Conservation (phyloP, 169 alveolate species). For the Eimeria maxima region DNA sequence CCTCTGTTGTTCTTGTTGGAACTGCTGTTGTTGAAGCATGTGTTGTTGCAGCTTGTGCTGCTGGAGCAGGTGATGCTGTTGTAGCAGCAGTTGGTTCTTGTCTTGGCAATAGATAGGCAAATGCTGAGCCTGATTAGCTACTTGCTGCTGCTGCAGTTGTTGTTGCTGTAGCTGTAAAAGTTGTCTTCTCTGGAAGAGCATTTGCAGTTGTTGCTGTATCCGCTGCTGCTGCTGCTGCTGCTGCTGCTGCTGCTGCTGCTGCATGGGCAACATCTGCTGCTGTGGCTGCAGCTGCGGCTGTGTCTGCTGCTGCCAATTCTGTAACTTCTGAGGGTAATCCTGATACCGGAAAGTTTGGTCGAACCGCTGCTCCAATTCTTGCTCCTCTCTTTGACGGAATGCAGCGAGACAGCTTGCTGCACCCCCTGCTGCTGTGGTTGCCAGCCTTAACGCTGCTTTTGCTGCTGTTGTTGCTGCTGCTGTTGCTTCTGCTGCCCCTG, state of each 20-base stretch:
- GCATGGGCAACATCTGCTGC: not conserved
- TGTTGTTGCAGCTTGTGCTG: conserved; percentile 31
- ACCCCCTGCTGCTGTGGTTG: conserved; percentile 1
- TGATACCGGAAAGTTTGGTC: conserved; percentile 10
- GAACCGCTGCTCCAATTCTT: not conserved
- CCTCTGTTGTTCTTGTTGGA: conserved; percentile 5
- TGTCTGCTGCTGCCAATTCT: conserved; percentile 13
- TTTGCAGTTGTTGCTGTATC: conserved; percentile 21
- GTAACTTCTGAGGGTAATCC: not conserved
- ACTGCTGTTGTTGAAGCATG: not conserved
- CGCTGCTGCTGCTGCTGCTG: conserved; percentile 33
- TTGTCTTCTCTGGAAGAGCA: conserved; percentile 36
- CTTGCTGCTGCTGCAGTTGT: conserved; percentile 52
- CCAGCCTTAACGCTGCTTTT: not conserved
- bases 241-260: conserved; percentile 20
- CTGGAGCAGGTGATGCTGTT: conserved; percentile 36
- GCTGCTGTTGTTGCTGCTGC: conserved; percentile 47
- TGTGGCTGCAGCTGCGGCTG: conserved; percentile 4
- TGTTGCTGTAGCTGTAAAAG: conserved; percentile 46
- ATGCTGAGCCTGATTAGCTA: conserved; percentile 10
- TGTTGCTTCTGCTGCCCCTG: conserved; percentile 14
- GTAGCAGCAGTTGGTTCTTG: conserved; percentile 36
- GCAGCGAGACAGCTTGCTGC: not conserved
- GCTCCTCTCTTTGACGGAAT: not conserved
- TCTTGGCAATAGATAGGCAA: conserved; percentile 4